Conservation (phyloP, 2,329 filamentous ascomycete species). For the Cylindrodendrum hubeiense region DNA sequence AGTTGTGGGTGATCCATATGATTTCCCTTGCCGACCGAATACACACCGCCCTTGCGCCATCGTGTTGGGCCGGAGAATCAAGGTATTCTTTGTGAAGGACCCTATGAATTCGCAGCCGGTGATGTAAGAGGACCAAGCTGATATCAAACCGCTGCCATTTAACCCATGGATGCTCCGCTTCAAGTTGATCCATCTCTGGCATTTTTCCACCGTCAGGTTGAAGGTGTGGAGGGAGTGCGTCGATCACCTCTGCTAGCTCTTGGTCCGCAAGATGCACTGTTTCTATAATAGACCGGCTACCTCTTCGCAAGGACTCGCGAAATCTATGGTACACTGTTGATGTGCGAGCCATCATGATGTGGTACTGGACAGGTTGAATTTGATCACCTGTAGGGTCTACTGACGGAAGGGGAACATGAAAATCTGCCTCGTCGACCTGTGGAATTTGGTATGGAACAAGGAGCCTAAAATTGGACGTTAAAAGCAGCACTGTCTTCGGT, state of each 20-base stretch:
- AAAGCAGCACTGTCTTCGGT: too few relatives aligned
- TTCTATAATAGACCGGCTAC: not conserved
- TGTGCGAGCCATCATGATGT: slow-evolving; percentile 21
- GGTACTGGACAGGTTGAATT: slow-evolving; percentile 23
- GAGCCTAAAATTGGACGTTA: too few relatives aligned
- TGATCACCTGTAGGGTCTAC: not conserved
- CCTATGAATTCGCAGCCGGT: slow-evolving; percentile 22
- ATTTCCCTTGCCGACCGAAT: slow-evolving; percentile 22
- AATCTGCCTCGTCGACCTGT: slow-evolving; percentile 17
- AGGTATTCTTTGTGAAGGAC: slow-evolving; percentile 24
- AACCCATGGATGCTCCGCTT: slow-evolving; percentile 24
- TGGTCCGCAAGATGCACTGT: slow-evolving; percentile 14
- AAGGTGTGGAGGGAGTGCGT: slow-evolving; percentile 16
- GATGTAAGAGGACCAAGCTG: slow-evolving; percentile 27
- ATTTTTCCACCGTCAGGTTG: slow-evolving; percentile 13
- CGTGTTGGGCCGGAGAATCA: slow-evolving; percentile 12
- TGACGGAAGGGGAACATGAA: slow-evolving; percentile 7
- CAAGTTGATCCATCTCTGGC: slow-evolving; percentile 14
- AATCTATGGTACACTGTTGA: slow-evolving; percentile 17
- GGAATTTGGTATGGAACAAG: slow-evolving; percentile 17
- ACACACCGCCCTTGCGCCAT: slow-evolving; percentile 22
- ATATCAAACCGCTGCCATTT: slow-evolving; percentile 31
- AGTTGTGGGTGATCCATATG: slow-evolving; percentile 29
- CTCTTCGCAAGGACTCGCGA: slow-evolving; percentile 9
- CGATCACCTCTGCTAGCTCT: slow-evolving; percentile 18